Evolutionary conservation across 257 asterid species (phyloP), one percentile per base, ranked within the genome.

Genomic region (Phtheirospermum japonicum): DNA sequence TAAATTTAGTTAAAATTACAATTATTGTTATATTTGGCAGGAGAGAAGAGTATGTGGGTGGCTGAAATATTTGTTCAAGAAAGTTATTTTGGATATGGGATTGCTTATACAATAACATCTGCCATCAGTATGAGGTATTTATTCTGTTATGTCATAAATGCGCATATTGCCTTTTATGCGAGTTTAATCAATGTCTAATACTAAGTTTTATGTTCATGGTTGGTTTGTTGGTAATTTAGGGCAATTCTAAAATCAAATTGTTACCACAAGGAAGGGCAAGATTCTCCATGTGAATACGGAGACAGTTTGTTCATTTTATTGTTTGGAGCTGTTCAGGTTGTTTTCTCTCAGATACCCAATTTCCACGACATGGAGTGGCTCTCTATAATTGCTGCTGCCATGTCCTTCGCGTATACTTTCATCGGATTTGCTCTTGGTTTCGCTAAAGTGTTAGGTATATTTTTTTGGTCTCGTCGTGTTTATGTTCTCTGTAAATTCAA

Each of bases 221-320:
- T 23, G 28, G 28, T 23, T 46, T 46, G 53, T 46, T 48, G 53
- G 26, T 63, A 70, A 37, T 57, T 18, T 50, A 83, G 87, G 83
- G 87, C 90, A 12, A 83, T 83, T 63, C 67, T 76, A 72, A 68
- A 73, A 78, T 83, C 90, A 48, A 83, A 83, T 64, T 83, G 90
- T 37, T 83, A 74, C 65, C 90, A 83, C 80, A 40, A 70, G 50
- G 64, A 78, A 59, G 90, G 87, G 37, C 90, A 83, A 0, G 51
- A 76, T 48, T 82, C 83, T 52, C 80, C 85, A 6, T 80, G 87
- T 70, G 77, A 74, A 55, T 83, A 61, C 33, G 83, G 75, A 19
- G 73, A 74, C 20, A 76, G 67, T 65, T 72, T 64, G 59, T 83
- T 64, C 67, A 83, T 80, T 57, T 55, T 83, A 53, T 63, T 80